phyloP scores from a whole-genome alignment of 495 filamentous ascomycete genomes.

The Aspergillus mulundensis region DNA sequence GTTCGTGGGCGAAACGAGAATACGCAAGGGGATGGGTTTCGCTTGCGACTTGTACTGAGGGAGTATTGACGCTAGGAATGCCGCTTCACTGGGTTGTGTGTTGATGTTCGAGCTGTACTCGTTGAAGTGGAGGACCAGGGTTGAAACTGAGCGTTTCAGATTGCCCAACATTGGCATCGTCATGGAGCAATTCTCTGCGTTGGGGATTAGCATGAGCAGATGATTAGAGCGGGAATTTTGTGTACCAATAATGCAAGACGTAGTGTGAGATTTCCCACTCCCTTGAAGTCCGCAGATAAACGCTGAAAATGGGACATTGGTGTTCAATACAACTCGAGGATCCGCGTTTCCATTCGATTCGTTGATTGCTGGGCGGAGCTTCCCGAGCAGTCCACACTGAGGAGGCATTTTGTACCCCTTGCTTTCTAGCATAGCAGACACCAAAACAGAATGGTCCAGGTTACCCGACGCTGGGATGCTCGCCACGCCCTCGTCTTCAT shows the following conservation, averaged over 20 bases:
- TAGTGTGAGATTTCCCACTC: slow-evolving; percentile 70
- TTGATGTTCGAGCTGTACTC: slow-evolving; percentile 52
- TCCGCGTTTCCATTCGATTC: slow-evolving; percentile 7
- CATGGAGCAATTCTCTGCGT: slow-evolving; percentile 58
- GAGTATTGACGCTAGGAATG: slow-evolving; percentile 54
- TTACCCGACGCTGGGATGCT: too few relatives aligned
- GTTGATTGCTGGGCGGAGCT: too few relatives aligned
- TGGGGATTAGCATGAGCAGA: background rate
- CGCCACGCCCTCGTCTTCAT: too few relatives aligned
- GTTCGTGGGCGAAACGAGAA: slow-evolving; percentile 64
- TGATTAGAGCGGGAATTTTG: too few relatives aligned
- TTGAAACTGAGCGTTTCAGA: slow-evolving; percentile 52
- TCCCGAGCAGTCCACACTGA: too few relatives aligned
- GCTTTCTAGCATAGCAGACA: too few relatives aligned
- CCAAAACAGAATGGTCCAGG: too few relatives aligned
- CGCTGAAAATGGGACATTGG: slow-evolving; percentile 64
- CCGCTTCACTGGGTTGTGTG: slow-evolving; percentile 60
- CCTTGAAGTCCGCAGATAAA: slow-evolving; percentile 80
- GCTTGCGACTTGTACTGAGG: slow-evolving; percentile 17
- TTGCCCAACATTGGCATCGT: slow-evolving; percentile 29
- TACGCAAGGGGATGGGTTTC: slow-evolving; percentile 41
- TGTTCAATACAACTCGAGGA: slow-evolving; percentile 40
- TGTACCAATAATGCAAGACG: slow-evolving; percentile 63
- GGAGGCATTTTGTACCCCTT: too few relatives aligned
- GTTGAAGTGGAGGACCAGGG: slow-evolving; percentile 68